Base-by-base conservation (phyloP, 176 grass and related monocot genomes). In the Ampelocalamus luodianensis region DNA sequence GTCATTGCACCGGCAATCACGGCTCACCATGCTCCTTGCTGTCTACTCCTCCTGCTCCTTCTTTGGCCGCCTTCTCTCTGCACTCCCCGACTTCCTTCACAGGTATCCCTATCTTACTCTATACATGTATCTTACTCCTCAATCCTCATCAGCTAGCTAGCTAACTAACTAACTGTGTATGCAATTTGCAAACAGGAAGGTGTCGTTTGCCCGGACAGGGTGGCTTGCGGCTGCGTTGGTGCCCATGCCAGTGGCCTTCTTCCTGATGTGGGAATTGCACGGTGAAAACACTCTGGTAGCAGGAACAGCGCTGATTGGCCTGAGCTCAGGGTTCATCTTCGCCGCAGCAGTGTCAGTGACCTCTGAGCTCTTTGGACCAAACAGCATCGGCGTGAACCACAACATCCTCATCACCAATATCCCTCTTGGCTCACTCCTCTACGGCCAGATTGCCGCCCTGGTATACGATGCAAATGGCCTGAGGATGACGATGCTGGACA, bases 321-420 rank as follows among this genome's bases (percentile, higher is more conserved):
- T 98, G 26, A 95, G 91, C 79, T 98, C 96, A 6, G 96, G 96
- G 10, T 98, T 95, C 80, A 93, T 98, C 85, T 95, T 98, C 12
- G 89, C 96, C 2, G 89, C 89, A 16, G 93, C 96, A 2, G 96
- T 98, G 77, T 89, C 91, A 3, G 84, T 98, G 27, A 95, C 96
- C 29, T 98, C 96, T 2, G 96, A 98, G 82, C 93, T 98, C 50
- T 98, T 98, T 10, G 93, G 96, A 58, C 72, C 93, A 16, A 88
- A 92, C 8, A 91, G 96, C 78, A 67, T 92, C 12, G 91, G 96
- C 17, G 91, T 98, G 71, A 95, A 98, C 70, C 96, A 98, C 74
- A 98, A 98, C 83, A 95, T 98, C 46, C 91, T 98, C 32, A 98
- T 98, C 77, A 95, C 96, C 72, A 98, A 95, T 44, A 98, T 98